These are phyloP conservation scores for Clarireedia sp. DNA, from an alignment of 2,329 filamentous ascomycete genomes.

Conservation along the genomic window DNA sequence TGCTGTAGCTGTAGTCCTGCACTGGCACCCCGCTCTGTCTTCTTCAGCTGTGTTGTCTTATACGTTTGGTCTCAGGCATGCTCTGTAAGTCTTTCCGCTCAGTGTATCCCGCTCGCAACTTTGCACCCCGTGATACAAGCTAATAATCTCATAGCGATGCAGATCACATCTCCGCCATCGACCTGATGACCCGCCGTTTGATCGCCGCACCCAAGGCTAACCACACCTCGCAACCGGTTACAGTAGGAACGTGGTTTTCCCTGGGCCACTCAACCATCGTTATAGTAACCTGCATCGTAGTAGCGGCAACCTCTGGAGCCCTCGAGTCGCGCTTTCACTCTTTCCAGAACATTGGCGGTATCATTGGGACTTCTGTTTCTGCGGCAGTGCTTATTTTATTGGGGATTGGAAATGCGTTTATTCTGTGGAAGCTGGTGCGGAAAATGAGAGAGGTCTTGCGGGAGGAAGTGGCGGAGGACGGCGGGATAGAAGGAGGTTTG, in stretches of 20 bases:
- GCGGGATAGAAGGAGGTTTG: conserved; percentile 34
- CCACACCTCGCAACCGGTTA: conserved; percentile 63
- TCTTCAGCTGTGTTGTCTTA: conserved; percentile 79
- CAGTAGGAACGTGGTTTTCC: conserved; percentile 90
- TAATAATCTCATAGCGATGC: conserved; percentile 48
- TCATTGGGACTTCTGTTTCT: conserved; percentile 82
- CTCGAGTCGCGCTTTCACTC: conserved; percentile 72
- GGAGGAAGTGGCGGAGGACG: conserved; percentile 21
- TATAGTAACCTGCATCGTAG: conserved; percentile 79
- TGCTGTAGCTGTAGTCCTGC: conserved; percentile 43
- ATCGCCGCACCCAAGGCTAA: conserved; percentile 55
- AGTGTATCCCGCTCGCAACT: neutral
- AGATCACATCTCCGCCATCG: conserved; percentile 85
- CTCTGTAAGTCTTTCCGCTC: conserved; percentile 40
- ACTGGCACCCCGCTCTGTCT: conserved; percentile 52
- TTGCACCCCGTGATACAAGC: neutral
- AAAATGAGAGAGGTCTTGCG: conserved; percentile 58
- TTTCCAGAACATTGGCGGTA: conserved; percentile 74
- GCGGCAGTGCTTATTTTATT: conserved; percentile 76
- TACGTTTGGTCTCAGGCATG: conserved; percentile 82
- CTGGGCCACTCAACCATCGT: conserved; percentile 92
- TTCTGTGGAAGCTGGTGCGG: conserved; percentile 68
- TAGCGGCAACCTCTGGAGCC: conserved; percentile 82
- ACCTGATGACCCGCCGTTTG: conserved; percentile 86
- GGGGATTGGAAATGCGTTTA: conserved; percentile 77